A percentile compares a stretch with the other conserved stretches of the same genome.
Evolutionary conservation across 169 alveolate species (phyloP).

Genomic region (Cryptosporidium bovis): DNA sequence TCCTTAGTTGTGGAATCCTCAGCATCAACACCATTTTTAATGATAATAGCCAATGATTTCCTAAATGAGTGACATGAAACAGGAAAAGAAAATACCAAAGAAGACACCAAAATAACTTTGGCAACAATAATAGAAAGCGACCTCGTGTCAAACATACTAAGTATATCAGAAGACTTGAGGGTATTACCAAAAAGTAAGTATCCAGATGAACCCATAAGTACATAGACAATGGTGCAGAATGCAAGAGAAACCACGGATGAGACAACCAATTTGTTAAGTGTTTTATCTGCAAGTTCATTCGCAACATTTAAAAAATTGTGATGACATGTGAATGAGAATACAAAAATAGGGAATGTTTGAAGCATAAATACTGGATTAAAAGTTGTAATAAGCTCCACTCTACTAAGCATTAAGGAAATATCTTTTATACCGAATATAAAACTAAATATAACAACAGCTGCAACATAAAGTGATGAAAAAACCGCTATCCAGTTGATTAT

Average conservation of each 20-base stretch:
- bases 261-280: slow-evolving; percentile 18
- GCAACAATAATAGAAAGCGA: slow-evolving; percentile 38
- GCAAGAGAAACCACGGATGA: slow-evolving; percentile 54
- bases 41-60: slow-evolving; percentile 53
- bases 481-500: slow-evolving; percentile 73
- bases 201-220: slow-evolving; percentile 59
- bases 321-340: slow-evolving; percentile 69
- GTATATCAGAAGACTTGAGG: slow-evolving; percentile 60
- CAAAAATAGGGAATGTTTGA: slow-evolving; percentile 69
- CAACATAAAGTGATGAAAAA: slow-evolving; percentile 66
- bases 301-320: slow-evolving; percentile 70
- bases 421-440: slow-evolving; percentile 30
- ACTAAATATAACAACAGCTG: slow-evolving; percentile 54
- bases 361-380: slow-evolving; percentile 43
- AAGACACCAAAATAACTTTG: slow-evolving; percentile 40
- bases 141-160: slow-evolving; percentile 56
- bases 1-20: slow-evolving; percentile 44
- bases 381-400: slow-evolving; percentile 43
- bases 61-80: slow-evolving; percentile 74
- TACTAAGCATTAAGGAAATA: slow-evolving; percentile 18
- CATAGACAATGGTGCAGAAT: slow-evolving; percentile 43
- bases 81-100: slow-evolving; percentile 68
- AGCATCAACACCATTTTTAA: slow-evolving; percentile 67
- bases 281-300: slow-evolving; percentile 61
- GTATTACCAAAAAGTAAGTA: slow-evolving; percentile 65